Conservation (phyloP, 768 basidiomycete species). For the Leccinum fibrillosum region DNA sequence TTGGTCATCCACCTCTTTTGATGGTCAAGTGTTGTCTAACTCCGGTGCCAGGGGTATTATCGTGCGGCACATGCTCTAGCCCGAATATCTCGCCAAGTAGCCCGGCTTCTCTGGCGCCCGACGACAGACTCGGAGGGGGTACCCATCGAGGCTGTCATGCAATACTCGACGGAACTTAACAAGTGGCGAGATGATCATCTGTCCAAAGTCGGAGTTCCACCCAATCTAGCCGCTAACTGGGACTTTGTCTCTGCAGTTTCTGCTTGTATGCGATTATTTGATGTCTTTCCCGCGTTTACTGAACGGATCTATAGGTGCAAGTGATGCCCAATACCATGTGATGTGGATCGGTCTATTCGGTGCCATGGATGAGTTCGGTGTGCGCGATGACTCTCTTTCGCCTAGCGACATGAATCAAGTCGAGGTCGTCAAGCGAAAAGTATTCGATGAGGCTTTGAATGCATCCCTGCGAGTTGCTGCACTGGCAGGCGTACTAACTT, state of each 20-base stretch:
- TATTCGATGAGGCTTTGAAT: constrained; percentile 79
- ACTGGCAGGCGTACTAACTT: constrained; percentile 79
- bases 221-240: constrained; percentile 81
- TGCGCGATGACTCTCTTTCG: constrained; percentile 52
- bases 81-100: constrained; percentile 77
- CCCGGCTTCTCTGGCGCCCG: constrained; percentile 77
- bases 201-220: constrained; percentile 79
- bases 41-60: constrained; percentile 66
- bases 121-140: constrained; percentile 75
- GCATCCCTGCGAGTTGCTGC: constrained; percentile 86
- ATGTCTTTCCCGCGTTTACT: neutral
- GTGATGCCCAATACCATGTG: constrained; percentile 86
- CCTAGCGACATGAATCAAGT: constrained; percentile 52
- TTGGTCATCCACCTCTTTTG: constrained; percentile 34
- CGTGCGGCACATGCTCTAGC: constrained; percentile 81
- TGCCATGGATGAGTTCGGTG: constrained; percentile 81
- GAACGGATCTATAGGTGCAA: constrained; percentile 49
- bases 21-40: constrained; percentile 5
- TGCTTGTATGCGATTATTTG: constrained; percentile 42
- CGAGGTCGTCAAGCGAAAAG: constrained; percentile 62
- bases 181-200: constrained; percentile 79
- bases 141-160: constrained; percentile 58
- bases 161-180: constrained; percentile 53
- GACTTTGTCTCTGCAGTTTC: constrained; percentile 81
- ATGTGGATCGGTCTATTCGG: constrained; percentile 86